Evolutionary conservation across 1,284 basidiomycete genomes (phyloP), one percentile per base, ranked within the genome.

Genomic region (Heterobasidion occidentale): DNA sequence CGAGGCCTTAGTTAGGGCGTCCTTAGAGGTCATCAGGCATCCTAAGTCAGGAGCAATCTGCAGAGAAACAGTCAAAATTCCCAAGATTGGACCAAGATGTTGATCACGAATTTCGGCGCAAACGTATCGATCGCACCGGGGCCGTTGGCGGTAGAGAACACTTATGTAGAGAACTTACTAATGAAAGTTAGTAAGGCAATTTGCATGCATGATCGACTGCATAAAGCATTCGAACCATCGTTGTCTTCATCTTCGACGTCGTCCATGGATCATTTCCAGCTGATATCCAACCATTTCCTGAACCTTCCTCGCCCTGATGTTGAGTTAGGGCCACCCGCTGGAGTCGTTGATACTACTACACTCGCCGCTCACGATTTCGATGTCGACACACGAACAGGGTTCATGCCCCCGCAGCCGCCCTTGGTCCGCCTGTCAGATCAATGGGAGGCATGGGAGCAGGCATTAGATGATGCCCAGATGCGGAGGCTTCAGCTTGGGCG

Each of bases 301-400:
- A 75, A 77, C 14, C 80, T 85, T 19, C 81, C 84, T 15, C 83
- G 83, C 46, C 81, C 79, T 3, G 77, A 81, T 60, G 67, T 71
- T 54, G 61, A 71, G 34, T 51, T 71, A 46, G 73, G 72, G 8
- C 68, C 68, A 12, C 65, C 66, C 5, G 64, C 64, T 7, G 79
- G 78, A 42, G 71, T 74, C 6, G 73, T 78, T n/a, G 92, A 94
- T 69, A 92, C 88, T 4, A 84, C 90, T 11, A 94, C 92, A 4
- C 83, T 94, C 55, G 91, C 92, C 12, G 88, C 92, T 4, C 92
- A 94, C 67, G 94, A 98, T 75, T 98, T 94, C 75, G 94, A 97
- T 68, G 89, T 98, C 61, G 92, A 96, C 67, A 91, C 91, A 1
- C 78, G 86, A 20, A 93, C 93, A 0, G 95, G 95, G 0, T 98